Conservation (phyloP, 345 rosid species). For the Conringia planisiliqua region DNA sequence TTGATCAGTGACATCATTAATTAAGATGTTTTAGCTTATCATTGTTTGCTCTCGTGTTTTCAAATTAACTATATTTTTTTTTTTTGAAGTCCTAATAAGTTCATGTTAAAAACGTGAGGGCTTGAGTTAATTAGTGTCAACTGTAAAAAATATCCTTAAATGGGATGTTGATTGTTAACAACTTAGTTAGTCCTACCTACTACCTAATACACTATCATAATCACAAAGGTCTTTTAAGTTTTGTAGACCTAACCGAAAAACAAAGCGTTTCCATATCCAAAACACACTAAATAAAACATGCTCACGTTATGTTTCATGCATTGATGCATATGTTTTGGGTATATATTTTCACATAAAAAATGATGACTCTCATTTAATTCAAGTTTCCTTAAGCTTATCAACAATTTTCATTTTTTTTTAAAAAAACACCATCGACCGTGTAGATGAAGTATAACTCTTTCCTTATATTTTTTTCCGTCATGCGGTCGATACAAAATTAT, state of each 20-base stretch:
- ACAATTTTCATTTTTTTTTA: neutral
- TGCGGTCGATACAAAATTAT: neutral
- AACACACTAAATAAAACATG: neutral
- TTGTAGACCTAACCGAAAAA: neutral
- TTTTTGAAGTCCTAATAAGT: neutral
- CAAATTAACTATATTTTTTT: no score
- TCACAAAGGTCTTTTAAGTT: neutral
- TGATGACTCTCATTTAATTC: neutral
- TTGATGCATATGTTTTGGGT: neutral
- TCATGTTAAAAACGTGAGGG: neutral
- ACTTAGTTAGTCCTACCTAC: neutral
- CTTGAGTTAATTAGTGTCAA: neutral
- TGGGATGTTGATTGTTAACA: neutral
- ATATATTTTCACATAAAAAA: neutral
- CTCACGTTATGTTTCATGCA: neutral
- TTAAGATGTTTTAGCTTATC: neutral
- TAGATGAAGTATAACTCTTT: neutral
- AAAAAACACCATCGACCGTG: neutral
- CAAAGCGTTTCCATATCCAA: neutral
- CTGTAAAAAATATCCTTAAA: neutral
- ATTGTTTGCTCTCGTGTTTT: neutral
- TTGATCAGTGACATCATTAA: neutral
- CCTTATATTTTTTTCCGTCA: neutral
- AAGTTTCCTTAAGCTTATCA: slow-evolving; percentile 2
- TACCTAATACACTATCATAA: neutral